Evolutionary conservation across 2,329 filamentous ascomycete genomes (phyloP).

Genomic region (Paracamarosporium sp.): DNA sequence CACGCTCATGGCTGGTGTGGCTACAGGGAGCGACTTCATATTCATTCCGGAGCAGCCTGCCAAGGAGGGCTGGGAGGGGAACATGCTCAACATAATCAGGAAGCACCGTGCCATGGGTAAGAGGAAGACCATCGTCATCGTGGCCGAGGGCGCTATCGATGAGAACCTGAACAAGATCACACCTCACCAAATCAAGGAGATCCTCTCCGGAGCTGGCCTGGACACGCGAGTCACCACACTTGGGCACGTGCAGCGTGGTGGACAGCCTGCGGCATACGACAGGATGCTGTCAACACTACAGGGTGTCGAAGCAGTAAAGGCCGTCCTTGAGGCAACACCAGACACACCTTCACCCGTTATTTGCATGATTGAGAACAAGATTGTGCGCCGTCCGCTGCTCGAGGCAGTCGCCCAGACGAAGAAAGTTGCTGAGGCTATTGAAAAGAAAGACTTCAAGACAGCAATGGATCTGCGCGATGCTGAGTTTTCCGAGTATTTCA

Average conservation of each 20-base stretch:
- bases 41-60: slow-evolving; percentile 97
- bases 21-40: slow-evolving; percentile 93
- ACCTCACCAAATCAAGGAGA: slow-evolving; percentile 80
- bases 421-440: slow-evolving; percentile 80
- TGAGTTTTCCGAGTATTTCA: slow-evolving; percentile 92
- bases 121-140: slow-evolving; percentile 96
- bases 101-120: slow-evolving; percentile 89
- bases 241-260: slow-evolving; percentile 96
- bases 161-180: slow-evolving; percentile 82
- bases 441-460: slow-evolving; percentile 81
- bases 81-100: slow-evolving; percentile 37
- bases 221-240: slow-evolving; percentile 95
- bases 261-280: slow-evolving; percentile 90
- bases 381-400: slow-evolving; percentile 86
- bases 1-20: slow-evolving; percentile 93
- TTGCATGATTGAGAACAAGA: slow-evolving; percentile 97
- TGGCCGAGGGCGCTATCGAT: slow-evolving; percentile 84
- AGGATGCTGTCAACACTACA: slow-evolving; percentile 91
- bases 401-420: slow-evolving; percentile 88
- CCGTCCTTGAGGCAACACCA: slow-evolving; percentile 63
- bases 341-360: slow-evolving; percentile 94
- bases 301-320: slow-evolving; percentile 52
- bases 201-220: slow-evolving; percentile 82
- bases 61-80: slow-evolving; percentile 78
- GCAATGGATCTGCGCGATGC: slow-evolving; percentile 90